Evolutionary conservation across 352 stramenopile species (phyloP).

Genomic region (Globisporangium nunn): DNA sequence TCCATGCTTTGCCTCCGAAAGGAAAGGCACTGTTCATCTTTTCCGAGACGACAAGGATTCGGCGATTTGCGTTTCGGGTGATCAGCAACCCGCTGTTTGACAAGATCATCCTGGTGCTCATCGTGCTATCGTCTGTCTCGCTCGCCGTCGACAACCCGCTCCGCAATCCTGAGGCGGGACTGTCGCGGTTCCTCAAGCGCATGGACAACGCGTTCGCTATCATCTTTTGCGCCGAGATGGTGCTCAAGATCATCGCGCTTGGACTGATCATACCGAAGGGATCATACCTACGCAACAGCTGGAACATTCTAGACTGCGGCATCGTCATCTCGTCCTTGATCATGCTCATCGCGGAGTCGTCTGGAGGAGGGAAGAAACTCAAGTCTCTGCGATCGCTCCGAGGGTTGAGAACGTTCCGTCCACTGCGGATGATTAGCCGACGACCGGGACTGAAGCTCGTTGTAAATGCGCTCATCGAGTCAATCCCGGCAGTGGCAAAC

Average conservation of each 20-base stretch:
- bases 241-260: conserved; percentile 84
- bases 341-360: conserved; percentile 50
- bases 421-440: conserved; percentile 87
- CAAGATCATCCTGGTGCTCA: conserved; percentile 70
- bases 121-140: conserved; percentile 73
- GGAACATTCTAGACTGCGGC: conserved; percentile 87
- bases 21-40: conserved; percentile 48
- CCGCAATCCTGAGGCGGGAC: conserved; percentile 31
- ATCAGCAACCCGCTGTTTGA: conserved; percentile 78
- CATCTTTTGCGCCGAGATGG: conserved; percentile 86
- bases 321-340: conserved; percentile 84
- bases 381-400: conserved; percentile 82
- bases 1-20: conserved; percentile 11
- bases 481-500: conserved; percentile 87
- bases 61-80: conserved; percentile 30
- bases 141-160: conserved; percentile 87
- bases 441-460: conserved; percentile 85
- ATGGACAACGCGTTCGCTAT: conserved; percentile 73
- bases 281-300: conserved; percentile 78
- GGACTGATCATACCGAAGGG: conserved; percentile 61
- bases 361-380: conserved; percentile 29
- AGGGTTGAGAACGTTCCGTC: conserved; percentile 81
- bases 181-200: conserved; percentile 36
- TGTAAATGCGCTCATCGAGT: conserved; percentile 86
- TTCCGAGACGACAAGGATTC: conserved; percentile 27